phyloP scores from a whole-genome alignment of 768 basidiomycete species.

The Boletus reticulatus region DNA sequence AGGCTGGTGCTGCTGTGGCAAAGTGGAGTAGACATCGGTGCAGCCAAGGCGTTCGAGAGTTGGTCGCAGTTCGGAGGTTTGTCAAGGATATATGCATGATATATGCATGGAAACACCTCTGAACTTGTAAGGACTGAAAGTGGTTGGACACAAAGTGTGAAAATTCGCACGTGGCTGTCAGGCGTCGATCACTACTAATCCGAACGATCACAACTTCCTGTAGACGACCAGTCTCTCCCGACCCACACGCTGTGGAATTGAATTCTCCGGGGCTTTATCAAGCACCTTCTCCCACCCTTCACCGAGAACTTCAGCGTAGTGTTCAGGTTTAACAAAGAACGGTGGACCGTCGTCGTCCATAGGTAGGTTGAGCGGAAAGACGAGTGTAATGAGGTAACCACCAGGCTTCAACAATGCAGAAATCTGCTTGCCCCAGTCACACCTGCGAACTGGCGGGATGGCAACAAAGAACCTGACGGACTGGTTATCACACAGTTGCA shows the following conservation, averaged over 20 bases:
- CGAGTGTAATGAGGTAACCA: slow-evolving; percentile 58
- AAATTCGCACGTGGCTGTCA: slow-evolving; percentile 14
- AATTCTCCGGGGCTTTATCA: slow-evolving; percentile 49
- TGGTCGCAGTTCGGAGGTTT: slow-evolving; percentile 14
- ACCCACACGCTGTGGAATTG: slow-evolving; percentile 41
- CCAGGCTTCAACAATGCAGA: slow-evolving; percentile 54
- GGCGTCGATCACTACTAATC: background rate
- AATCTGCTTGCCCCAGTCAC: slow-evolving; percentile 60
- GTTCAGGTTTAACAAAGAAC: slow-evolving; percentile 54
- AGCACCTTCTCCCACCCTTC: slow-evolving; percentile 52
- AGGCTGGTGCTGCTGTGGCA: slow-evolving; percentile 8
- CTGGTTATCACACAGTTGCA: background rate
- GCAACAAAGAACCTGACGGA: slow-evolving; percentile 56
- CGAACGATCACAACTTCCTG: background rate
- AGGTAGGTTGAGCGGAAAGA: slow-evolving; percentile 53
- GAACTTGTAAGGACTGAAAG: background rate
- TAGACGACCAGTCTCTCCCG: slow-evolving; percentile 50
- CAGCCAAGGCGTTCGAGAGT: slow-evolving; percentile 2
- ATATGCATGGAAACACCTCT: slow-evolving; percentile 12
- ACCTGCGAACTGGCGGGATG: slow-evolving; percentile 52
- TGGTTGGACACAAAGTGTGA: background rate
- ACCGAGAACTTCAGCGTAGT: slow-evolving; percentile 52
- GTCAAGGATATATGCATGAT: slow-evolving; percentile 25
- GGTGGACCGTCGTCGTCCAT: slow-evolving; percentile 57
- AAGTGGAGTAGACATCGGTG: slow-evolving; percentile 7